A percentile compares a stretch with the other conserved stretches of the same genome.
These are phyloP conservation scores for Euptelea pleiosperma DNA, from an alignment of 164 flowering plant genomes.

Conservation along the genomic window DNA sequence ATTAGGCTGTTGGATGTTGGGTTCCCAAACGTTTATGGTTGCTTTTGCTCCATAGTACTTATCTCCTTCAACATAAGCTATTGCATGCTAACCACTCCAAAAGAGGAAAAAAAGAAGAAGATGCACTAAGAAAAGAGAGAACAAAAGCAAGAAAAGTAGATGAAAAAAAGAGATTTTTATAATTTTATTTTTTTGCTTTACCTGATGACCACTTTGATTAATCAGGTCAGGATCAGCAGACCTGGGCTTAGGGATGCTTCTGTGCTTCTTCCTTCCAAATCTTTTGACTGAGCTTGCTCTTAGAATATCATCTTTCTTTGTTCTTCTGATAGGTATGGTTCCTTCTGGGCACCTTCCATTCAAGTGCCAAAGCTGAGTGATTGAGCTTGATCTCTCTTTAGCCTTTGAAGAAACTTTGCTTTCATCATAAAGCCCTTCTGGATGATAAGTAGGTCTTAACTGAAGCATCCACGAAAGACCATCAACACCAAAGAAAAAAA, in stretches of 20 bases:
- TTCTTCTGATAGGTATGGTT: slow-evolving; percentile 88
- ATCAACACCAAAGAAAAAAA: slow-evolving; percentile 3
- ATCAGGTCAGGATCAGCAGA: slow-evolving; percentile 83
- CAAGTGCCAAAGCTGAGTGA: slow-evolving; percentile 77
- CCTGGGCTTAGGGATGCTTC: slow-evolving; percentile 65
- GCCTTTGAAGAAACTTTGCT: slow-evolving; percentile 43
- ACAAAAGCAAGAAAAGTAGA: too few species aligned
- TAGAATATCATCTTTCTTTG: slow-evolving; percentile 70
- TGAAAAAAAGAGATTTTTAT: neutral
- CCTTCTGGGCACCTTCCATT: slow-evolving; percentile 82
- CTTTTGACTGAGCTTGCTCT: slow-evolving; percentile 91
- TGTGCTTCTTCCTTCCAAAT: slow-evolving; percentile 80
- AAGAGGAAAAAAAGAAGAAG: slow-evolving; percentile 14
- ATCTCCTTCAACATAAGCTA: slow-evolving; percentile 93
- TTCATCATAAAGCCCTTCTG: slow-evolving; percentile 74
- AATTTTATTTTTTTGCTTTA: slow-evolving; percentile 15
- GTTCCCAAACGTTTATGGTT: slow-evolving; percentile 96
- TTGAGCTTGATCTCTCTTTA: slow-evolving; percentile 29
- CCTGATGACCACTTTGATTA: slow-evolving; percentile 93
- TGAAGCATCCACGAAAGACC: slow-evolving; percentile 23
- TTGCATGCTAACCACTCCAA: slow-evolving; percentile 70
- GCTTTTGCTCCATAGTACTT: slow-evolving; percentile 95
- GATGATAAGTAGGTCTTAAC: slow-evolving; percentile 79
- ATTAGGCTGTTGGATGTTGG: slow-evolving; percentile 78
- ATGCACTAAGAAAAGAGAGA: slow-evolving; percentile 7